These are phyloP conservation scores for Aotearoamyces nothofagi DNA, from an alignment of 2,329 filamentous ascomycete species.

Conservation along the genomic window DNA sequence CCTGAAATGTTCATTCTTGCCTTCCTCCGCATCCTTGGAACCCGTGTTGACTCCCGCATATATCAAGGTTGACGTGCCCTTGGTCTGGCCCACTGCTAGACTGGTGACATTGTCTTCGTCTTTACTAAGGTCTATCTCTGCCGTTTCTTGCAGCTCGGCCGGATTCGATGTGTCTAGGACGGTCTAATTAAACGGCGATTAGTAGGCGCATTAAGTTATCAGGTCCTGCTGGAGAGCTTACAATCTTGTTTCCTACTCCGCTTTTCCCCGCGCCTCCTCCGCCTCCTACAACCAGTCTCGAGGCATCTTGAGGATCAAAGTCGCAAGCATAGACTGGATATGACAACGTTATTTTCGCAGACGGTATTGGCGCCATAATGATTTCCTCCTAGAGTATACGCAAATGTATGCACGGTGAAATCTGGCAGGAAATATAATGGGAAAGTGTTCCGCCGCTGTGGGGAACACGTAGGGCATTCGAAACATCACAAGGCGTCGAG, in stretches of 20 bases:
- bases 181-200: constrained; percentile 12
- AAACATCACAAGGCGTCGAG: too few species aligned
- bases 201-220: too few species aligned
- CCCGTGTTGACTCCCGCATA: constrained; percentile 80
- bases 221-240: too few species aligned
- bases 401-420: too few species aligned
- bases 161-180: constrained; percentile 17
- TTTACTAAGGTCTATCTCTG: constrained; percentile 63
- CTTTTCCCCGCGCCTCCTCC: constrained; percentile 72
- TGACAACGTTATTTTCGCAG: constrained; percentile 34
- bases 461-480: too few species aligned
- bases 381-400: too few species aligned
- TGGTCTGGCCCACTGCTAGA: constrained; percentile 52
- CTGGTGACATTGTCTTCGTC: constrained; percentile 85
- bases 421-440: too few species aligned
- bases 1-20: constrained; percentile 73
- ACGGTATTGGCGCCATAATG: too few species aligned
- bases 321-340: constrained; percentile 82
- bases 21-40: constrained; percentile 52
- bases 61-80: constrained; percentile 36
- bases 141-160: constrained; percentile 37
- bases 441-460: too few species aligned
- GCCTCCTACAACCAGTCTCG: constrained; percentile 66
- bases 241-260: constrained; percentile 79
- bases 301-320: constrained; percentile 69